Evolutionary conservation across 2,329 filamentous ascomycete species (phyloP).

Genomic region (Botrytis squamosa): DNA sequence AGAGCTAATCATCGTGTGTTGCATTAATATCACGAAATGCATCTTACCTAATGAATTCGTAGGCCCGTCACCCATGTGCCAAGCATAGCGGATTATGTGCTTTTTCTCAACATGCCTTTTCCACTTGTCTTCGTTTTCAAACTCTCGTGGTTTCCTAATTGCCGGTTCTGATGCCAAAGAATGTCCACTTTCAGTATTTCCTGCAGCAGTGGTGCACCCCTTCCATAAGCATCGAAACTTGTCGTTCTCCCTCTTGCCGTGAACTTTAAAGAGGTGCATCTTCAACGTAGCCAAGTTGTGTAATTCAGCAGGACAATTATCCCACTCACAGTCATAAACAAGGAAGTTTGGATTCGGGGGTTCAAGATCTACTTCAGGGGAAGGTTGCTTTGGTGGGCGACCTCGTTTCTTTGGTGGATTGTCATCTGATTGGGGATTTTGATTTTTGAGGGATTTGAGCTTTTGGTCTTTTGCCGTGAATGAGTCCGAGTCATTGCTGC

Average conservation of each 20-base stretch:
- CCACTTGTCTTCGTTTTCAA: slow-evolving; percentile 41
- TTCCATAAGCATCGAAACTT: slow-evolving; percentile 42
- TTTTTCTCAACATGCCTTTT: slow-evolving; percentile 51
- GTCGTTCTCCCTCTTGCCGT: slow-evolving; percentile 42
- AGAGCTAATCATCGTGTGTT: not conserved
- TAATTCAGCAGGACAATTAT: slow-evolving; percentile 56
- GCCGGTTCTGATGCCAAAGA: slow-evolving; percentile 22
- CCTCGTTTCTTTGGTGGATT: slow-evolving; percentile 26
- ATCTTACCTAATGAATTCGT: slow-evolving; percentile 36
- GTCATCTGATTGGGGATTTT: not conserved
- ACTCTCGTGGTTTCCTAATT: slow-evolving; percentile 21
- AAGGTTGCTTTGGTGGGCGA: slow-evolving; percentile 22
- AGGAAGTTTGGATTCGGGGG: slow-evolving; percentile 45
- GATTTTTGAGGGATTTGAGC: not conserved
- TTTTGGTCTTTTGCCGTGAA: not conserved
- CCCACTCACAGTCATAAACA: slow-evolving; percentile 61
- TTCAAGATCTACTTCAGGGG: slow-evolving; percentile 15
- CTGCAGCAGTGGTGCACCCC: slow-evolving; percentile 39
- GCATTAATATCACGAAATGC: not conserved
- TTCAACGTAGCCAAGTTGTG: slow-evolving; percentile 61
- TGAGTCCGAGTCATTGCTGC: not conserved
- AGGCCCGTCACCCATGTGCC: slow-evolving; percentile 61
- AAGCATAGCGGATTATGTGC: slow-evolving; percentile 55
- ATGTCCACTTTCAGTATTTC: slow-evolving; percentile 25
- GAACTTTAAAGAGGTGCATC: slow-evolving; percentile 52